These are phyloP conservation scores for Cytospora chrysosperma DNA, from an alignment of 2,329 filamentous ascomycete species.

Conservation along the genomic window DNA sequence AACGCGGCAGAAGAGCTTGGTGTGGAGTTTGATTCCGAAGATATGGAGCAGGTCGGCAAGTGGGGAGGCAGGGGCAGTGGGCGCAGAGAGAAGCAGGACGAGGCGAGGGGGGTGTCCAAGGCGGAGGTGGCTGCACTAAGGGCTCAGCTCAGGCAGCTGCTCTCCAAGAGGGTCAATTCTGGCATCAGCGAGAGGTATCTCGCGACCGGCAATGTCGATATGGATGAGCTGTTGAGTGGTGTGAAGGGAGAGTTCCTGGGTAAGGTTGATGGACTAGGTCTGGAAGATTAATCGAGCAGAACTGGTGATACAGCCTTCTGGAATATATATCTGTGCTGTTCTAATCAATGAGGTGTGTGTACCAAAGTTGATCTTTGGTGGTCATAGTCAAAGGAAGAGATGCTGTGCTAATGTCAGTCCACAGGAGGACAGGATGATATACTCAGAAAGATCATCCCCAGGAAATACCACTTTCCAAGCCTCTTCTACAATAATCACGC, in stretches of 20 bases:
- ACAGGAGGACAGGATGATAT: too few relatives aligned
- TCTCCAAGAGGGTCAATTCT: slow-evolving; percentile 75
- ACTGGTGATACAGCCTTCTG: not conserved
- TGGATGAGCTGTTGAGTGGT: slow-evolving; percentile 66
- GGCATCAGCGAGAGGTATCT: slow-evolving; percentile 88
- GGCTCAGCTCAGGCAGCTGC: slow-evolving; percentile 68
- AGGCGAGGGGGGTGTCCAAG: slow-evolving; percentile 67
- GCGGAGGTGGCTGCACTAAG: slow-evolving; percentile 68
- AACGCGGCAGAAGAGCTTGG: slow-evolving; percentile 88
- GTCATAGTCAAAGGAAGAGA: too few relatives aligned
- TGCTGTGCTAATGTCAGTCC: too few relatives aligned
- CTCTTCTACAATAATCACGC: too few relatives aligned
- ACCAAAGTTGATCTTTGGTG: too few relatives aligned
- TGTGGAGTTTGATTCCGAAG: slow-evolving; percentile 89
- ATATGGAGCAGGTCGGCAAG: slow-evolving; percentile 66
- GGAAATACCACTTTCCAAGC: too few relatives aligned
- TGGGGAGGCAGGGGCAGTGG: slow-evolving; percentile 70
- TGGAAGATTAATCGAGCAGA: slow-evolving; percentile 31
- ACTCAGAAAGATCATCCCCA: too few relatives aligned
- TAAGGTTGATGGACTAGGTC: slow-evolving; percentile 41
- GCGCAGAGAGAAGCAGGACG: slow-evolving; percentile 71
- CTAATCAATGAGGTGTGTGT: not conserved
- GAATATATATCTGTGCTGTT: not conserved
- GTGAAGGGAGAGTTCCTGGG: slow-evolving; percentile 68
- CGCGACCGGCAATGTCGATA: slow-evolving; percentile 78